Base-by-base conservation (phyloP, 208 protist species). In the Acanthamoeba divionensis region DNA sequence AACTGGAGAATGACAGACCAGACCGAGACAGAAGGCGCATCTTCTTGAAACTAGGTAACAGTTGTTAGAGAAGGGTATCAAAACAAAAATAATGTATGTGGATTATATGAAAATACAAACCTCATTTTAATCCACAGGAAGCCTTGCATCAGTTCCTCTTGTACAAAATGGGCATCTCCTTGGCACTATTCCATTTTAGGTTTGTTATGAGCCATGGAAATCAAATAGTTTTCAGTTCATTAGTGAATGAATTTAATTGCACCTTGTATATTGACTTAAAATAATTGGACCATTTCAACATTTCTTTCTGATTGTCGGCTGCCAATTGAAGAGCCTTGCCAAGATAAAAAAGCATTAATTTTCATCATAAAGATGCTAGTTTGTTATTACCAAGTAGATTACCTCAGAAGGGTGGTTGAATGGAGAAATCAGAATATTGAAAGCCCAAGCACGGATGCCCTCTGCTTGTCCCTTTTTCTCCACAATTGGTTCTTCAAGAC, bases 111-210 rank as follows among this genome's bases (percentile, higher is more conserved):
- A 3, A 6, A 71, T 6, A 57, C 31, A 12, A 7, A 79, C 69
- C 69, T 79, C 26, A 79, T 54, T n/a, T 54, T n/a, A 1, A 79
- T 13, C 69, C 69, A 79, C 18, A 79, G 69, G 69, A 79, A 79
- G 2, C 69, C 69, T 54, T 79, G 69, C n/a, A 79, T 79, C 38
- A 79, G 41, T 13, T 26, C 21, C 8, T n/a, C n/a, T n/a, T n/a
- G n/a, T n/a, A n/a, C n/a, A n/a, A n/a, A n/a, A n/a, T n/a, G n/a
- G n/a, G n/a, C n/a, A n/a, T n/a, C n/a, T n/a, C n/a, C n/a, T n/a
- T n/a, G n/a, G n/a, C n/a, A n/a, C n/a, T n/a, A 24, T 29, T 29
- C 69, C 69, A 15, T 24, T 48, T 36, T 75, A 36, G 15, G 0
- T 79, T 8, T 50, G n/a, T 29, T n/a, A 54, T 5, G 24, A 5